Evolutionary conservation across 768 basidiomycete species (phyloP).

Genomic region (Rhodotorula graminis): DNA sequence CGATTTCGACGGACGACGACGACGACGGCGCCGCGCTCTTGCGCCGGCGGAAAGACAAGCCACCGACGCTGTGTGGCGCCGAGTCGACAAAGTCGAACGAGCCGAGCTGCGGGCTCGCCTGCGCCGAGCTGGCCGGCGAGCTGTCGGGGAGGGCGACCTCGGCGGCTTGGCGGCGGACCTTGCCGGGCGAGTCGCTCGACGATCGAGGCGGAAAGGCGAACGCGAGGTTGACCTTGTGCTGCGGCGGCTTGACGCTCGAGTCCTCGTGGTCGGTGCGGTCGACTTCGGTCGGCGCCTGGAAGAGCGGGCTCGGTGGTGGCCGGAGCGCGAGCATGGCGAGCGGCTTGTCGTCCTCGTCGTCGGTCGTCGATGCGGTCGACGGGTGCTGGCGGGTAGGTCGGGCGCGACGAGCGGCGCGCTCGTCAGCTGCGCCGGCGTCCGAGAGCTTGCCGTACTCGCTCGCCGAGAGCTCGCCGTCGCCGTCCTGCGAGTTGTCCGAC

Average conservation of each 20-base stretch:
- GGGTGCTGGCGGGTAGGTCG: background rate
- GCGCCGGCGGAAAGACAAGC: background rate
- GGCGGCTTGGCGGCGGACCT: background rate
- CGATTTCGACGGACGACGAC: background rate
- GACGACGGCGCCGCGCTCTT: background rate
- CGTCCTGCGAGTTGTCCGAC: background rate
- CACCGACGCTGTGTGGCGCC: background rate
- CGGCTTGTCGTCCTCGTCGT: background rate
- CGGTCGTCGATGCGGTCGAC: background rate
- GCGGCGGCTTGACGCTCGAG: background rate
- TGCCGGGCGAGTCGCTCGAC: background rate
- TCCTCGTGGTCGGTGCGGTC: background rate
- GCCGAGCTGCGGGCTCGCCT: background rate
- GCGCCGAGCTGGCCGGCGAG: background rate
- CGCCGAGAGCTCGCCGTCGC: conserved; percentile 12
- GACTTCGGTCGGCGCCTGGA: conserved; percentile 2
- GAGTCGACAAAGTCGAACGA: background rate
- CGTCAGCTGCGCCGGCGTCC: conserved; percentile 7
- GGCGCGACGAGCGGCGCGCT: background rate
- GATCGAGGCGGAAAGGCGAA: conserved; percentile 21
- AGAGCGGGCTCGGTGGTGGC: background rate
- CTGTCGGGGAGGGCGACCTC: background rate
- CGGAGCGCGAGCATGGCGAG: background rate
- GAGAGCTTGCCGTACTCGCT: conserved; percentile 12
- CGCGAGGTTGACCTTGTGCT: background rate